These are phyloP conservation scores for Stagonosporopsis rhizophila DNA, from an alignment of 2,329 filamentous ascomycete species.

Conservation along the genomic window DNA sequence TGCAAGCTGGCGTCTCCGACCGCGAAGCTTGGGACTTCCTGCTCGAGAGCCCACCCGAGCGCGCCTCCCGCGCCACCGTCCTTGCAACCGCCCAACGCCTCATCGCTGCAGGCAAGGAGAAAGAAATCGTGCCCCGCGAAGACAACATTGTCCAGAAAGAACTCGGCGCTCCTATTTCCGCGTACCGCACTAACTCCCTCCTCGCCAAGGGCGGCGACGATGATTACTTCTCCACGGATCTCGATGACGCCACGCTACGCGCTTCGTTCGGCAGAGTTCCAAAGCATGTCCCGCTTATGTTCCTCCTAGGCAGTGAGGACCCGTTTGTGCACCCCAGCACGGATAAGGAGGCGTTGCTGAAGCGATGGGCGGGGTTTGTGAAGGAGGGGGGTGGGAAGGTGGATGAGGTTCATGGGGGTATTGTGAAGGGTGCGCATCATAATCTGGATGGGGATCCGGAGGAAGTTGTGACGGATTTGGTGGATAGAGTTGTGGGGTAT, in stretches of 20 bases:
- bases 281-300: conserved; percentile 61
- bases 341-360: conserved; percentile 65
- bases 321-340: conserved; percentile 67
- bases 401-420: conserved; percentile 57
- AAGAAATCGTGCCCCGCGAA: conserved; percentile 61
- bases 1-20: conserved; percentile 83
- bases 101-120: conserved; percentile 61
- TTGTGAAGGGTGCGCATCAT: conserved; percentile 60
- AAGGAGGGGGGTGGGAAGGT: conserved; percentile 55
- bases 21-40: conserved; percentile 64
- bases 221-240: conserved; percentile 85
- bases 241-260: conserved; percentile 64
- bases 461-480: conserved; percentile 57
- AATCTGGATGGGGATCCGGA: conserved; percentile 58
- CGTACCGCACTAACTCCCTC: conserved; percentile 65
- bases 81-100: conserved; percentile 61
- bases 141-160: conserved; percentile 34
- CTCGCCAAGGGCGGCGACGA: conserved; percentile 71
- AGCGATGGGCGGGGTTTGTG: conserved; percentile 61
- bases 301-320: conserved; percentile 71
- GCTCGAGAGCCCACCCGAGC: conserved; percentile 33
- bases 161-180: conserved; percentile 58
- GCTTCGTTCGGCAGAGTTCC: conserved; percentile 71
- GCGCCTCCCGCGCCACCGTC: conserved; percentile 15
- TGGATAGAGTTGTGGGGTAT: conserved; percentile 60